Percentiles rank a stretch among this genome's conserved stretches.
These are phyloP conservation scores for Breviolum minutum DNA, from an alignment of 73 alveolate species.

Conservation along the genomic window DNA sequence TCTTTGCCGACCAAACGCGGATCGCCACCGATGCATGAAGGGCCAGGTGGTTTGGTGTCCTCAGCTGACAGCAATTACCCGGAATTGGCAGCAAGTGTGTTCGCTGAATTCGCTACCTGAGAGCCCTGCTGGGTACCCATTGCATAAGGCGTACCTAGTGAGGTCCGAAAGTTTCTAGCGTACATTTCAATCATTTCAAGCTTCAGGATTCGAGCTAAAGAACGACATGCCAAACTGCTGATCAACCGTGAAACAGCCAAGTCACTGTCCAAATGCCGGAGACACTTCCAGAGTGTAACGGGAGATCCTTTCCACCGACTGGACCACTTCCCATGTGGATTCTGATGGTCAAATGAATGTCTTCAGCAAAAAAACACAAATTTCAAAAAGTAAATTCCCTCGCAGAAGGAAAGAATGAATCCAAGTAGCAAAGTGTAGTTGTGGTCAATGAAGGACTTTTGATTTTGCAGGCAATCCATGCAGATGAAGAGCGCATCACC, in stretches of 20 bases:
- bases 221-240: not conserved
- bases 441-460: constrained; percentile 91
- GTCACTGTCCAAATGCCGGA: constrained; percentile 82
- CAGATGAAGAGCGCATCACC: constrained; percentile 89
- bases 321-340: not conserved
- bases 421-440: constrained; percentile 65
- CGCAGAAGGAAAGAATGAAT: not conserved
- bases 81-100: not conserved
- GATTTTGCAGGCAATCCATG: constrained; percentile 83
- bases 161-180: not conserved
- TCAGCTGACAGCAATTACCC: not conserved
- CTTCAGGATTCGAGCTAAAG: not conserved
- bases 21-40: constrained; percentile 66
- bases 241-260: not conserved
- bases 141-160: constrained; percentile 74
- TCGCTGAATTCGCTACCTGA: not conserved
- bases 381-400: not conserved
- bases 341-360: not conserved
- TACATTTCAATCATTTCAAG: not conserved
- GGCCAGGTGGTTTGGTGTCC: constrained; percentile 94
- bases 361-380: not conserved
- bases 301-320: constrained; percentile 34
- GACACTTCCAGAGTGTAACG: constrained; percentile 46
- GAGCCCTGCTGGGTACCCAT: constrained; percentile 78
- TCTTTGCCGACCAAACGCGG: constrained; percentile 82